Evolutionary conservation across 192 early-diverging fungal genomes (phyloP).

Genomic region (Coemansia sp.): DNA sequence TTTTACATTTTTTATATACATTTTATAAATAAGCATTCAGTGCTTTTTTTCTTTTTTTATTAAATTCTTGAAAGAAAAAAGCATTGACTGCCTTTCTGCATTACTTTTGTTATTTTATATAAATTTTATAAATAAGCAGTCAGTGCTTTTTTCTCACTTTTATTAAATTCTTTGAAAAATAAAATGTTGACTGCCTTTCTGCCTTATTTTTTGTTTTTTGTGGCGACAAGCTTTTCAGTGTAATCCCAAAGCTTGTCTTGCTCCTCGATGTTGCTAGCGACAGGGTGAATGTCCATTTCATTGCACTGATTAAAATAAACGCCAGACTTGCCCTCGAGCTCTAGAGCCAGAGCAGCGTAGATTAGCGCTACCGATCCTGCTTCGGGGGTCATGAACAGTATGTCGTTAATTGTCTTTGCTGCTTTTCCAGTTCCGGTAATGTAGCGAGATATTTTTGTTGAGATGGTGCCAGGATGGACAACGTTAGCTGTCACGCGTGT

Average conservation of each 20-base stretch:
- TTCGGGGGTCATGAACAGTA: constrained; percentile 4
- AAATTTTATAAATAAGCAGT: too few species aligned
- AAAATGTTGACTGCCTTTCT: neutral
- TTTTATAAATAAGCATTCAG: neutral
- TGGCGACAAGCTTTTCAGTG: constrained; percentile 17
- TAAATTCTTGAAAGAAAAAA: constrained; percentile 1
- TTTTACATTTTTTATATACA: too few species aligned
- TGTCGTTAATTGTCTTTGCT: neutral
- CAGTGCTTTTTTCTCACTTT: too few species aligned
- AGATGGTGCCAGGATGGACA: constrained; percentile 15
- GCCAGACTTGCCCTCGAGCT: constrained; percentile 11
- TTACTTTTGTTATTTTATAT: neutral
- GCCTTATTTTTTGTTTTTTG: constrained; percentile 1
- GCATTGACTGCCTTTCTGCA: too few species aligned
- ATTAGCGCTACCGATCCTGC: constrained; percentile 12
- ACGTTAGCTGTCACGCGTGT: constrained; percentile 13
- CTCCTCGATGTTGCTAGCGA: constrained; percentile 6
- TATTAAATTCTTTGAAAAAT: constrained; percentile 3
- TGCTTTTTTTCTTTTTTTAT: neutral
- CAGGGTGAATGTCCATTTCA: constrained; percentile 11
- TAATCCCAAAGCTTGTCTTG: constrained; percentile 26
- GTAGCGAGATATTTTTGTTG: constrained; percentile 8
- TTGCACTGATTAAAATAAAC: constrained; percentile 9
- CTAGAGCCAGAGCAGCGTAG: constrained; percentile 10
- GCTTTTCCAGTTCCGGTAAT: neutral